Percentiles rank a stretch among this genome's conserved stretches.
These are phyloP conservation scores for Penicillium olsonii DNA, from an alignment of 2,329 filamentous ascomycete species.

Conservation along the genomic window DNA sequence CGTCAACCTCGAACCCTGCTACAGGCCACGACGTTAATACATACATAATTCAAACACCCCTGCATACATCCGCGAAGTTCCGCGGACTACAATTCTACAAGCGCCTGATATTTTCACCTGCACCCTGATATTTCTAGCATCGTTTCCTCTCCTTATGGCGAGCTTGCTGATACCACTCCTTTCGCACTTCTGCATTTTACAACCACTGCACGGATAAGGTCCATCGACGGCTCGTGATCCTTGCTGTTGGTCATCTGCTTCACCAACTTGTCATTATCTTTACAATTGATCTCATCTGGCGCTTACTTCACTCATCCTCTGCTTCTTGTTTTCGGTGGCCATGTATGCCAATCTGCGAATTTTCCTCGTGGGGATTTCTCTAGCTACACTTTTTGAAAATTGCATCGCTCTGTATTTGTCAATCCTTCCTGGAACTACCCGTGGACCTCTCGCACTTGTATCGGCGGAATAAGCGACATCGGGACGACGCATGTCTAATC, in stretches of 20 bases:
- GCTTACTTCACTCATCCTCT: background rate
- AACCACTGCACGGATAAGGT: background rate
- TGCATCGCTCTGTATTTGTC: too few species aligned
- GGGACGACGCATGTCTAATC: too few species aligned
- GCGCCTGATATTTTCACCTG: background rate
- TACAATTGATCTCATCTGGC: background rate
- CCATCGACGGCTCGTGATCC: background rate
- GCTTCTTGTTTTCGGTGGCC: background rate
- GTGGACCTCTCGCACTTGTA: too few species aligned
- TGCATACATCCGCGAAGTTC: background rate
- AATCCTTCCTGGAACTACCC: too few species aligned
- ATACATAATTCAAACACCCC: slow-evolving; percentile 4
- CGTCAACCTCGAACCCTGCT: background rate
- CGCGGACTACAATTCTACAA: background rate
- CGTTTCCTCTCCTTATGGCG: background rate
- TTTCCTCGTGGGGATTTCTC: background rate
- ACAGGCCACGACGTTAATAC: slow-evolving; percentile 1
- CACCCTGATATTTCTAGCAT: background rate
- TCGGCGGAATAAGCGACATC: too few species aligned
- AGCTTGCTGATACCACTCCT: background rate
- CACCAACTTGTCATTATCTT: background rate
- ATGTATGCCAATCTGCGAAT: background rate
- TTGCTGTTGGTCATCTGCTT: background rate
- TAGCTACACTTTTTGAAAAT: background rate
- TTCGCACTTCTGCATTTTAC: background rate